A percentile compares a stretch with the other conserved stretches of the same genome.
Conservation (phyloP, 2,329 filamentous ascomycete genomes). For the Xylaria sp. region DNA sequence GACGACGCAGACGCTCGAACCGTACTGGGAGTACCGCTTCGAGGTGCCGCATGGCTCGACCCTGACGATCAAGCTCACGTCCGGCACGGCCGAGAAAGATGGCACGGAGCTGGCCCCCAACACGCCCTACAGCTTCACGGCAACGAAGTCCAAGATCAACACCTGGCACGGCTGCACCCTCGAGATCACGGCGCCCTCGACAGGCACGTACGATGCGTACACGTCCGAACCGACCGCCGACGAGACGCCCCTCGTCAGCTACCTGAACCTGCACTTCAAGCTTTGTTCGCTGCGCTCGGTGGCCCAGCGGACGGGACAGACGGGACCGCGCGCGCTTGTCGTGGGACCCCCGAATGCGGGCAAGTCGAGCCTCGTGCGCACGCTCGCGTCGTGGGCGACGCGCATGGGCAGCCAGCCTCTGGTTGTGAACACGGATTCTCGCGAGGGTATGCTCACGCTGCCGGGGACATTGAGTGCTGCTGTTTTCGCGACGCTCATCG, state of each 20-base stretch:
- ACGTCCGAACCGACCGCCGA: conserved; percentile 63
- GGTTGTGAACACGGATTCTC: conserved; percentile 78
- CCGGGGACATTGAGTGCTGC: conserved; percentile 80
- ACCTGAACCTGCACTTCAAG: conserved; percentile 83
- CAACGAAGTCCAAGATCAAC: conserved; percentile 79
- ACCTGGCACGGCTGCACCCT: conserved; percentile 89
- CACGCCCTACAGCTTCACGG: conserved; percentile 73
- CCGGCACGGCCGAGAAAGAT: conserved; percentile 86
- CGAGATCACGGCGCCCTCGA: conserved; percentile 60
- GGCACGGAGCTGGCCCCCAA: conserved; percentile 85
- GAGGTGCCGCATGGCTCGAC: conserved; percentile 52
- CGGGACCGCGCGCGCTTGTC: conserved; percentile 76
- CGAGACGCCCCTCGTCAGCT: conserved; percentile 74
- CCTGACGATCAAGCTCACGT: conserved; percentile 57
- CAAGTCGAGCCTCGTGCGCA: conserved; percentile 76
- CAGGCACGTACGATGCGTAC: conserved; percentile 43
- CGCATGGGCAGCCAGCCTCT: conserved; percentile 69
- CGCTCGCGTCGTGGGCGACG: conserved; percentile 73
- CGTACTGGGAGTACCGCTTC: conserved; percentile 74
- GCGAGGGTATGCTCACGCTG: conserved; percentile 70
- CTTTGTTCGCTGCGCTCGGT: conserved; percentile 67
- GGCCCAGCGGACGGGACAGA: conserved; percentile 40
- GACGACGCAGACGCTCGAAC: conserved; percentile 49
- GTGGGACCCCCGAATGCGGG: conserved; percentile 73
- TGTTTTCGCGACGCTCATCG: conserved; percentile 82